phyloP scores from a whole-genome alignment of 495 filamentous ascomycete species.

The Xylaria castorea region DNA sequence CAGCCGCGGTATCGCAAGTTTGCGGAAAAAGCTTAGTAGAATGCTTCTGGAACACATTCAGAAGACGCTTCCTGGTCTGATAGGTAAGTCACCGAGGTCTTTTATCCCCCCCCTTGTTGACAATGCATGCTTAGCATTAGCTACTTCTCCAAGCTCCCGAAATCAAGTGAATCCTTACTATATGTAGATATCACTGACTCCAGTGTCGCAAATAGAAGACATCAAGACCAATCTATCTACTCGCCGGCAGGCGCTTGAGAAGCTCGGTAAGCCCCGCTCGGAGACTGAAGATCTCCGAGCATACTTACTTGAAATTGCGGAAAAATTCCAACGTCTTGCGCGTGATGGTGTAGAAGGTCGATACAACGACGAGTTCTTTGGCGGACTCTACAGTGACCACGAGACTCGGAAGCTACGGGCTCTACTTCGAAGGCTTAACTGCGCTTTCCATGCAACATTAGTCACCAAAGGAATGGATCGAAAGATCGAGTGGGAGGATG shows the following conservation, averaged over 20 bases:
- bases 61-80: background rate
- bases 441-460: conserved; percentile 34
- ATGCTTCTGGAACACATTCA: background rate
- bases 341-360: conserved; percentile 36
- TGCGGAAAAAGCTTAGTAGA: background rate
- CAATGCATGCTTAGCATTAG: no score
- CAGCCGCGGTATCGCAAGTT: background rate
- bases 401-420: conserved; percentile 35
- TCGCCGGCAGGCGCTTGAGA: background rate
- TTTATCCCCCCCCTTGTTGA: no score
- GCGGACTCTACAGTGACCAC: conserved; percentile 1
- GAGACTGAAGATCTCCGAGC: background rate
- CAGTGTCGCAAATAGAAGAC: no score
- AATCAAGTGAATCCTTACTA: no score
- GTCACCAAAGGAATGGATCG: conserved; percentile 30
- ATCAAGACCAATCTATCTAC: background rate
- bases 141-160: no score
- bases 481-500: conserved; percentile 31
- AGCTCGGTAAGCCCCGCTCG: background rate
- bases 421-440: conserved; percentile 32
- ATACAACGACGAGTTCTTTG: conserved; percentile 40
- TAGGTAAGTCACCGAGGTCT: no score
- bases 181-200: no score
- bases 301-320: conserved; percentile 34
- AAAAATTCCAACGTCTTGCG: conserved; percentile 32